These are phyloP conservation scores for Quercus tomentella DNA, from an alignment of 331 rosid species.

Conservation along the genomic window DNA sequence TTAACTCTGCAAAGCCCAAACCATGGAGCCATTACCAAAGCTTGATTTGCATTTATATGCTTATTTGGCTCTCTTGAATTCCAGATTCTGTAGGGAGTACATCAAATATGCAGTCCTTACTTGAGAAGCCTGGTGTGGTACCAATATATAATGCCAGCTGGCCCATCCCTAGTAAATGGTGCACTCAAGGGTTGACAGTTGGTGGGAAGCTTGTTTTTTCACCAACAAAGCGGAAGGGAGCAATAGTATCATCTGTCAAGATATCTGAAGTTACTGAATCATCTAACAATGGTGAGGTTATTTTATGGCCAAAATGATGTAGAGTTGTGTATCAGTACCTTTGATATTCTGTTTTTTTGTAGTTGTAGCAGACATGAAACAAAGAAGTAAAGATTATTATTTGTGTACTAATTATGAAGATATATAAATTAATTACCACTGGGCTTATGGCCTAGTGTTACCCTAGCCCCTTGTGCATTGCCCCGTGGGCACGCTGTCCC, in stretches of 20 bases:
- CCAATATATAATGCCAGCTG: conserved; percentile 28
- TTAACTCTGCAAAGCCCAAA: not conserved
- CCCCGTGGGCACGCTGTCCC: no score
- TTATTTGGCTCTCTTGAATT: conserved; percentile 12
- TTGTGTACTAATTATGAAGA: not conserved
- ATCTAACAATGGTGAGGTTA: conserved; percentile 51
- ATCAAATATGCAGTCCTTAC: conserved; percentile 40
- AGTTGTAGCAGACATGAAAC: not conserved
- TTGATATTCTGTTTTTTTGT: not conserved
- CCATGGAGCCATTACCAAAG: not conserved
- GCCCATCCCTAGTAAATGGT: conserved; percentile 23
- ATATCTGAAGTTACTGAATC: conserved; percentile 51
- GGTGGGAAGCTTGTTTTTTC: conserved; percentile 39
- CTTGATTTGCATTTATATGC: not conserved
- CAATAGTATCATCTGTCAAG: conserved; percentile 52
- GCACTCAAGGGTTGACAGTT: conserved; percentile 38
- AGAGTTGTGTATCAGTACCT: not conserved
- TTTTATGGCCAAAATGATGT: not conserved
- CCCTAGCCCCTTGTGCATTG: no score
- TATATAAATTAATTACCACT: not conserved
- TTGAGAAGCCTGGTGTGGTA: conserved; percentile 50
- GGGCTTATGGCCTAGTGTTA: no score
- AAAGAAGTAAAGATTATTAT: not conserved
- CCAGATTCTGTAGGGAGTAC: conserved; percentile 34
- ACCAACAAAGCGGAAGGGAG: conserved; percentile 39